Base-by-base conservation (phyloP, 2,329 filamentous ascomycete genomes). In the Scytalidium sp. region DNA sequence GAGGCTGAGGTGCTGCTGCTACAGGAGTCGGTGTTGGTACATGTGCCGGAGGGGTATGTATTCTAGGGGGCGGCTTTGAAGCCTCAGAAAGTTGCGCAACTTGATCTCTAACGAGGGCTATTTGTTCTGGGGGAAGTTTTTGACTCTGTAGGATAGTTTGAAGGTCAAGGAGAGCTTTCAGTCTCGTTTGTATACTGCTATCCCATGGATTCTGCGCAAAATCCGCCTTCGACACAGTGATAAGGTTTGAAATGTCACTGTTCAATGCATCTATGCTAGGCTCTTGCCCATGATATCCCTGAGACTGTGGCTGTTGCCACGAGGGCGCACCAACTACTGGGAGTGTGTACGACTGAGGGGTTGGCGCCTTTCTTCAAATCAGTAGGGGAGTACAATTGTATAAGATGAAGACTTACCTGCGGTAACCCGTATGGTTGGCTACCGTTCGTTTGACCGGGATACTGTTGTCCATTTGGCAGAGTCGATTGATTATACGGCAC, bases 81-180 rank as follows among this genome's bases (percentile, higher is more conserved):
- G 64, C 58, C 49, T 64, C 57, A 55, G 63, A 62, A 68, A 96
- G 80, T 69, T 85, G 83, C 68, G 87, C 84, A 69, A 97, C 85
- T 79, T 94, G 90, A 67, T 87, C 85, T 70, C 87, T 89, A 70
- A 96, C 88, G 67, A 88, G 82, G 70, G 88, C 84, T 66, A 96
- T 79, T 73, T 96, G 88, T 64, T 92, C 85, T 61, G 84, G 83
- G 52, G 86, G 86, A 66, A 96, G 77, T 64, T 85, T 84, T 69
- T 90, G 87, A 60, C 79, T 85, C 67, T 88, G 84, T 64, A 97
- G 75, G 58, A 93, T 81, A 59, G 79, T 83, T 73, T 96, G 90
- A 56, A 97, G 80, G 69, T 94, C 89, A 70, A 92, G 75, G 60
- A 97, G 81, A 55, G 91, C 90, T 72, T 90, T 88, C 64, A 96